Percentiles rank a stretch among this genome's conserved stretches.
These are phyloP conservation scores for Lithospermum erythrorhizon DNA, from an alignment of 257 asterid genomes.

Conservation along the genomic window DNA sequence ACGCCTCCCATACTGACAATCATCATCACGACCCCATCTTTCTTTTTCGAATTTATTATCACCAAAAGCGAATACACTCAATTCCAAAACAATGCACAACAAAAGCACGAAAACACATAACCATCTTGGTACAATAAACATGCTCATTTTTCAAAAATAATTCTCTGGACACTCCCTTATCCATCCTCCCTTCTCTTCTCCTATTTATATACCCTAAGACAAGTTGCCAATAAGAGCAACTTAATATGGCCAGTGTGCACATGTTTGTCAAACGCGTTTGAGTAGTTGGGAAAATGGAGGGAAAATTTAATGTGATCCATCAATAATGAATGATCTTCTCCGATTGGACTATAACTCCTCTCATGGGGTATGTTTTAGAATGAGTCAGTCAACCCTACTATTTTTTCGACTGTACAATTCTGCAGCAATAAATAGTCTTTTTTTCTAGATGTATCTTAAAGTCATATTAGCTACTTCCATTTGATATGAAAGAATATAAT, in stretches of 20 bases:
- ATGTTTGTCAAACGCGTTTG: constrained; percentile 21
- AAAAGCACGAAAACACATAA: constrained; percentile 10
- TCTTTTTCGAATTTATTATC: constrained; percentile 15
- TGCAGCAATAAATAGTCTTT: too few relatives aligned
- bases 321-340: not conserved
- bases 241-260: constrained; percentile 10
- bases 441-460: too few relatives aligned
- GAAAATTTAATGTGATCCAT: constrained; percentile 8
- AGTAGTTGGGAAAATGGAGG: constrained; percentile 29
- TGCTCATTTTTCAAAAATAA: constrained; percentile 5
- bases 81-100: constrained; percentile 17
- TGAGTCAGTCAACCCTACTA: not conserved
- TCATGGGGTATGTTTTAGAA: not conserved
- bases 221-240: not conserved
- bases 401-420: too few relatives aligned
- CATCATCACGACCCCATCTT: constrained; percentile 19
- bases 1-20: constrained; percentile 18
- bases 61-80: constrained; percentile 13
- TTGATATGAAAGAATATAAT: too few relatives aligned
- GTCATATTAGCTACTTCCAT: too few relatives aligned
- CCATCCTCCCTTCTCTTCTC: not conserved
- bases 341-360: not conserved
- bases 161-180: not conserved
- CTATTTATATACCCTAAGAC: constrained; percentile 10
- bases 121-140: constrained; percentile 13